Percentiles rank a stretch among this genome's conserved stretches.
Conservation (phyloP, 305 asterid genomes). For the Solanum chacoense region DNA sequence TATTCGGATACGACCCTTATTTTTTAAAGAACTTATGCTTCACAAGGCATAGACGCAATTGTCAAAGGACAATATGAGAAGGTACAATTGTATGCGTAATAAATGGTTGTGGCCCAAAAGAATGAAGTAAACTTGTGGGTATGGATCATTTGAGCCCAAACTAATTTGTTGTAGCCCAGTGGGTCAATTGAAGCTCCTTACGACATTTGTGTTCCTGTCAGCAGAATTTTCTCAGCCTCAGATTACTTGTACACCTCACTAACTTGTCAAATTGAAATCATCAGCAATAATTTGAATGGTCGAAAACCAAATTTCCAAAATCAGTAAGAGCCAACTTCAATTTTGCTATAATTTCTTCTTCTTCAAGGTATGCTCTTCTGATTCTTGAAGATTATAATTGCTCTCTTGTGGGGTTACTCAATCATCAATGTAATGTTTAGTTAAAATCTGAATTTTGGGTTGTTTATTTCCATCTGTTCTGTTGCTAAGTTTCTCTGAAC, state of each 20-base stretch:
- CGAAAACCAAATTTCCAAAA: neutral
- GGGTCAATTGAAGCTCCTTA: neutral
- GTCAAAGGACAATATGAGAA: neutral
- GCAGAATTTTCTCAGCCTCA: neutral
- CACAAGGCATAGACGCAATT: neutral
- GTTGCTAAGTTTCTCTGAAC: conserved; percentile 7
- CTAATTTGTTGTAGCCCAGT: neutral
- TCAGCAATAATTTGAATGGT: neutral
- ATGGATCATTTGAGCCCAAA: neutral
- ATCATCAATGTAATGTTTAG: neutral
- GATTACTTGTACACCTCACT: neutral
- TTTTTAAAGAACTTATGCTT: neutral
- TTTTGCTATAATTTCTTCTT: neutral
- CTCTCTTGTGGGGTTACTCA: neutral
- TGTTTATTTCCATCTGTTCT: neutral
- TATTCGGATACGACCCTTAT: too few relatives aligned
- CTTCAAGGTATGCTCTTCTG: neutral
- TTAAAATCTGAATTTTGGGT: conserved; percentile 5
- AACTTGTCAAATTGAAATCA: neutral
- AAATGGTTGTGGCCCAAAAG: neutral
- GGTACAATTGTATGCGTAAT: too few relatives aligned
- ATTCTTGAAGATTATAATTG: neutral
- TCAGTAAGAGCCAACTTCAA: neutral
- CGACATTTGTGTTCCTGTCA: neutral
- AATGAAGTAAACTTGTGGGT: neutral